Base-by-base conservation (phyloP, 164 flowering plant genomes). In the Annona squamosa region DNA sequence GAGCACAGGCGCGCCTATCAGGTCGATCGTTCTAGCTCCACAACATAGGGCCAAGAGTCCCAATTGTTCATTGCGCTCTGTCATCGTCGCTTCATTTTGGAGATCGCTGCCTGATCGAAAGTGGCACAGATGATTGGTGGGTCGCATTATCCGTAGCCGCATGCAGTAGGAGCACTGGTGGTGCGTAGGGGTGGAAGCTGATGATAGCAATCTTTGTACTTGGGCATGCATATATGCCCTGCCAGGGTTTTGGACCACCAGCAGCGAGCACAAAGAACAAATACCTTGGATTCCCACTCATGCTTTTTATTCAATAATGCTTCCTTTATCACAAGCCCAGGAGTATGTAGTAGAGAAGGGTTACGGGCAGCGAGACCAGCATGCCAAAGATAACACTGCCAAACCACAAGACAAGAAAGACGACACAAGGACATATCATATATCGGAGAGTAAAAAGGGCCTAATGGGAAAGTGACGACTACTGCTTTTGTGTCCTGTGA, bases 341-440 rank as follows among this genome's bases (percentile, higher is more conserved):
- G 16, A 85, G 71, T 56, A 87, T 77, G 82, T 88, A 88, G 76
- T 87, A 88, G 71, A 88, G 82, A 45, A 88, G 85, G n/a, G 92
- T 87, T 16, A 88, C 85, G 0, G 92, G 92, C 63, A 88, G 79
- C 16, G 92, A 84, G 1, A 88, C 85, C 57, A 88, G n/a, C 90
- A 87, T 88, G 9, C 92, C 90, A 80, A 88, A 88, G 43, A 87
- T 87, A 17, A 88, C 92, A 87, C 92, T 88, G 88, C 84, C 82
- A 46, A 56, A 65, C 37, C 13, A 77, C 10, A 37, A 72, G 73
- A 5, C 3, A 1, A 46, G 41, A 43, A 59, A 45, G 56, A 19
- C 47, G 37, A 42, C 19, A 59, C 56, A 56, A 12, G 45, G 18
- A 10, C 6, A 26, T 26, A 26, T 46, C 61, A 59, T 56, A 7